Percentiles rank a stretch among this genome's conserved stretches.
phyloP scores from a whole-genome alignment of 169 alveolate species.

The Plasmodium adleri region DNA sequence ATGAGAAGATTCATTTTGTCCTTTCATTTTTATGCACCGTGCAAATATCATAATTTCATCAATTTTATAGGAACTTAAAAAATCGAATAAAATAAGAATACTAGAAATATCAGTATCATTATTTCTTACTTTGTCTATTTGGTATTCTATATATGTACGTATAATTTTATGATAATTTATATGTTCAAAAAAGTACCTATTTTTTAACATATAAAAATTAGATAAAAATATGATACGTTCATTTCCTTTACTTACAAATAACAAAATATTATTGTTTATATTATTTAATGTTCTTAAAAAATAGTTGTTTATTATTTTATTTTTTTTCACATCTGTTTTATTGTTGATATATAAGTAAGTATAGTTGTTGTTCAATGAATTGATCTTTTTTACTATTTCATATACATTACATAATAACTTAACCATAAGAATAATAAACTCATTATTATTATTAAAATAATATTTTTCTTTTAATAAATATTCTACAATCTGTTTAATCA shows the following conservation, averaged over 20 bases:
- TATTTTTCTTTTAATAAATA: conserved; percentile 14
- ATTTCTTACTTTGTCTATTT: conserved; percentile 8
- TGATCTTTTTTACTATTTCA: conserved; percentile 29
- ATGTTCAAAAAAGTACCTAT: conserved; percentile 19
- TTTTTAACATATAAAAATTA: conserved; percentile 29
- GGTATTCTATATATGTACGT: conserved; percentile 1
- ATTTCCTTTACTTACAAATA: not conserved
- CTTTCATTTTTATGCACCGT: not conserved
- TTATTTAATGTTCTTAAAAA: conserved; percentile 27
- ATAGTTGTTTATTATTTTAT: conserved; percentile 29
- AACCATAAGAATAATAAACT: conserved; percentile 4
- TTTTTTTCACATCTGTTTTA: conserved; percentile 20
- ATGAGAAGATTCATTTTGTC: not conserved
- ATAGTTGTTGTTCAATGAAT: conserved; percentile 11
- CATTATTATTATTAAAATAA: not conserved
- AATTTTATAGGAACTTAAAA: conserved; percentile 54
- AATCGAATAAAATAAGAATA: conserved; percentile 8
- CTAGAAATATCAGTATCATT: not conserved
- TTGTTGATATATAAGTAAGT: conserved; percentile 42
- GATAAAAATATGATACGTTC: conserved; percentile 23
- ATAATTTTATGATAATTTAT: conserved; percentile 1
- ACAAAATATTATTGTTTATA: conserved; percentile 32
- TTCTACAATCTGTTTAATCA: conserved; percentile 16
- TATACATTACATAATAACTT: conserved; percentile 24
- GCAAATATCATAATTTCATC: conserved; percentile 16